Conservation (phyloP, 1,139 yeast species). For the Suhomyces anneliseae region DNA sequence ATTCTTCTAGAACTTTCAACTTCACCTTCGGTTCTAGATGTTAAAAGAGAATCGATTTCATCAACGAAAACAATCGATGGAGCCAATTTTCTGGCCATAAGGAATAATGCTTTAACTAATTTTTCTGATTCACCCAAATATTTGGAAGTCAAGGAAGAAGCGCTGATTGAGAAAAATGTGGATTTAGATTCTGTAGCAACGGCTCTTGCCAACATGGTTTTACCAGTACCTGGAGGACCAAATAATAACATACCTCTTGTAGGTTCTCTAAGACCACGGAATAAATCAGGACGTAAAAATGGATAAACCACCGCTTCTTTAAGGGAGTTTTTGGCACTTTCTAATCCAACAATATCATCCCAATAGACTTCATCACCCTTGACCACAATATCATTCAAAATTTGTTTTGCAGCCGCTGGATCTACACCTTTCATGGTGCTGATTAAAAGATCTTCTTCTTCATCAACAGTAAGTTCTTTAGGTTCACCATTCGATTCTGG, state of each 20-base stretch:
- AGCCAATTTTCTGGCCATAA: conserved; percentile 80
- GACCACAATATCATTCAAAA: conserved; percentile 85
- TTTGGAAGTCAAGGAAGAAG: conserved; percentile 89
- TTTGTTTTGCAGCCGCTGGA: conserved; percentile 53
- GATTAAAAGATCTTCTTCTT: conserved; percentile 60
- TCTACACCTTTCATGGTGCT: conserved; percentile 43
- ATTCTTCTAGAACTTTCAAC: conserved; percentile 89
- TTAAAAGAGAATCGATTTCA: conserved; percentile 89
- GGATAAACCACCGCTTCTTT: conserved; percentile 98
- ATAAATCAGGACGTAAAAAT: conserved; percentile 88
- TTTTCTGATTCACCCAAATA: conserved; percentile 94
- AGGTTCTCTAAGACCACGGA: conserved; percentile 90
- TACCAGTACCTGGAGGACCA: conserved; percentile 99
- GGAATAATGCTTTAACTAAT: conserved; percentile 83
- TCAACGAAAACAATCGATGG: conserved; percentile 96
- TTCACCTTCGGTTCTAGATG: conserved; percentile 85
- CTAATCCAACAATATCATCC: conserved; percentile 96
- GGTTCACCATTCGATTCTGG: conserved; percentile 13
- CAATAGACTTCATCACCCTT: conserved; percentile 95
- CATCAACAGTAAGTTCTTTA: conserved; percentile 46
- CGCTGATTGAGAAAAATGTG: conserved; percentile 89
- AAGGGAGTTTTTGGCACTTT: conserved; percentile 81
- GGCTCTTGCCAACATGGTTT: conserved; percentile 96
- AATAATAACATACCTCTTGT: conserved; percentile 93
- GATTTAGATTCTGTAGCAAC: conserved; percentile 96